These are phyloP conservation scores for Lipomyces lipofer DNA, from an alignment of 805 yeast species.

Conservation along the genomic window DNA sequence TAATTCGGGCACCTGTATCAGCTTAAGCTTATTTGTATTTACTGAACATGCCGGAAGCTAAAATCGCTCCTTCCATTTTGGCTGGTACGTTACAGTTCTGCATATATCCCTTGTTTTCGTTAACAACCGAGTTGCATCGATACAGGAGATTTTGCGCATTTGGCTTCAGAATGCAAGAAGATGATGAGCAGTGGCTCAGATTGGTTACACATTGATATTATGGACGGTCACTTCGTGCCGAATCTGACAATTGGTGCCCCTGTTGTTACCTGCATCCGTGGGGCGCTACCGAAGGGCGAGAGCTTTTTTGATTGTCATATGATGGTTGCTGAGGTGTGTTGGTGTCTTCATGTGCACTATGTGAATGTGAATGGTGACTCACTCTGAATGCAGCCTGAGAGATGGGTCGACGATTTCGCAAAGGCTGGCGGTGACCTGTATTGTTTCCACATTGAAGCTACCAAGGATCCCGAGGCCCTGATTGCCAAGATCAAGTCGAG, in stretches of 20 bases:
- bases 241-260: conserved; percentile 94
- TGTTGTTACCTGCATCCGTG: conserved; percentile 73
- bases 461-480: conserved; percentile 65
- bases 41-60: conserved; percentile 82
- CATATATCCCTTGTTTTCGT: not conserved
- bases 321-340: conserved; percentile 71
- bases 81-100: conserved; percentile 52
- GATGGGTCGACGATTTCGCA: conserved; percentile 91
- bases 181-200: conserved; percentile 82
- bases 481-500: conserved; percentile 71
- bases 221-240: conserved; percentile 99
- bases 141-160: conserved; percentile 70
- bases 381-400: conserved; percentile 60
- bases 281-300: conserved; percentile 67
- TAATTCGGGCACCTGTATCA: no score
- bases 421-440: conserved; percentile 94
- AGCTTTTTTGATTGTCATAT: conserved; percentile 91
- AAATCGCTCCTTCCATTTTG: conserved; percentile 91
- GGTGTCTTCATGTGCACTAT: not conserved
- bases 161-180: conserved; percentile 83
- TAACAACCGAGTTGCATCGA: not conserved
- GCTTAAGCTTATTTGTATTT: no score
- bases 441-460: conserved; percentile 92
- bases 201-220: conserved; percentile 97
- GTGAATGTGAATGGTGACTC: not conserved